Evolutionary conservation across 108 stramenopile genomes (phyloP).

Genomic region (Pseudonitzschia pungens): DNA sequence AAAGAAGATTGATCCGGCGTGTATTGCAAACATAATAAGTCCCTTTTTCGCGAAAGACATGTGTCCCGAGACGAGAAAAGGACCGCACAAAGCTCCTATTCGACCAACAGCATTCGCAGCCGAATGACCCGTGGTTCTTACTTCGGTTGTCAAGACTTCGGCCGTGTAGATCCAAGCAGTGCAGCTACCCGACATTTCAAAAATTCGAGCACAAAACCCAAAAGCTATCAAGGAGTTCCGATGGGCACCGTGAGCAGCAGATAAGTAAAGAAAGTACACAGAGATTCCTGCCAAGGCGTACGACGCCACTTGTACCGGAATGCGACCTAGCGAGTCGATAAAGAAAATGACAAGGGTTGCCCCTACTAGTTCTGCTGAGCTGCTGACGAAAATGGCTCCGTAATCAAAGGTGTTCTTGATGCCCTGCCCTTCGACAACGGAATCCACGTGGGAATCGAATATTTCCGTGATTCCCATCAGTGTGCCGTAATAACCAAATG

Average conservation of each 20-base stretch:
- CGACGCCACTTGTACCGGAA: conserved; percentile 55
- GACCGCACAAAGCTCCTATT: conserved; percentile 59
- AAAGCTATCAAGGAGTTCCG: conserved; percentile 41
- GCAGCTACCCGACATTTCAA: conserved; percentile 71
- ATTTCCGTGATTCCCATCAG: conserved; percentile 64
- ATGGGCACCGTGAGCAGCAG: conserved; percentile 24
- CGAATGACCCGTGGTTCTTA: conserved; percentile 66
- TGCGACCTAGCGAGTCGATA: conserved; percentile 65
- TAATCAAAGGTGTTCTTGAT: conserved; percentile 55
- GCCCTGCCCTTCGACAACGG: not conserved
- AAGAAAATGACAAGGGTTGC: conserved; percentile 55
- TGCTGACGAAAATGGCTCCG: conserved; percentile 61
- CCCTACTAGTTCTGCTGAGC: conserved; percentile 69
- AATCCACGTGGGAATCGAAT: conserved; percentile 40
- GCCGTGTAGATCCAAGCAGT: conserved; percentile 75
- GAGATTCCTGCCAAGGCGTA: conserved; percentile 63
- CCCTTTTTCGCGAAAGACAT: conserved; percentile 44
- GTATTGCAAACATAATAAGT: conserved; percentile 50
- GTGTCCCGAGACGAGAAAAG: conserved; percentile 56
- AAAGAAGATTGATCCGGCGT: conserved; percentile 38
- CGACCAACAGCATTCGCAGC: conserved; percentile 80
- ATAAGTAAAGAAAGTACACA: conserved; percentile 41
- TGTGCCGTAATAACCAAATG: conserved; percentile 71
- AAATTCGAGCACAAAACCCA: conserved; percentile 65
- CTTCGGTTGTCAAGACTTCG: conserved; percentile 77